Evolutionary conservation across 805 yeast species (phyloP).

Genomic region (Lachancea quebecensis): DNA sequence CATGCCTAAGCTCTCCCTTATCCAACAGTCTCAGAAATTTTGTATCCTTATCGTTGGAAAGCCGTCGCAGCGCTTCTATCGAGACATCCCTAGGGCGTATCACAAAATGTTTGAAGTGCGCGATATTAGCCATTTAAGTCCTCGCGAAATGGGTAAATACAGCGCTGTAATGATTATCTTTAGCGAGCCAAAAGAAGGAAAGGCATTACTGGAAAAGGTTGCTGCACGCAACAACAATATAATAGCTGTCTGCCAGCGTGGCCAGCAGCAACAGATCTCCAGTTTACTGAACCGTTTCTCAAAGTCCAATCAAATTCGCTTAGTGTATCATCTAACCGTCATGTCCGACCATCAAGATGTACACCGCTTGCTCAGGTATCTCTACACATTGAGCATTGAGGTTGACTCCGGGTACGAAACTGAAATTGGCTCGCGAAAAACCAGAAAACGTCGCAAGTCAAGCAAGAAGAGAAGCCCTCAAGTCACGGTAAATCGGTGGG

Average conservation of each 20-base stretch:
- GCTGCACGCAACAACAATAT: slow-evolving; percentile 18
- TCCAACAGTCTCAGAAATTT: slow-evolving; percentile 17
- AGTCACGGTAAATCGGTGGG: slow-evolving; percentile 12
- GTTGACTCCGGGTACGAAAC: slow-evolving; percentile 12
- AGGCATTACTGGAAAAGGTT: slow-evolving; percentile 20
- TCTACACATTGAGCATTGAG: slow-evolving; percentile 14
- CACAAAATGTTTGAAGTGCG: slow-evolving; percentile 21
- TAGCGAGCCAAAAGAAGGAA: slow-evolving; percentile 21
- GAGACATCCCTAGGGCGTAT: slow-evolving; percentile 20
- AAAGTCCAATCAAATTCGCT: slow-evolving; percentile 16
- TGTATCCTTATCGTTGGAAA: slow-evolving; percentile 25
- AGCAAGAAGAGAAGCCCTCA: slow-evolving; percentile 2
- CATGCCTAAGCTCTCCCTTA: slow-evolving; percentile 28
- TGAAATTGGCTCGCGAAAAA: slow-evolving; percentile 7
- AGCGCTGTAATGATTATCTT: slow-evolving; percentile 20
- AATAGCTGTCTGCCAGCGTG: slow-evolving; percentile 24
- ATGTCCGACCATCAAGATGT: slow-evolving; percentile 19
- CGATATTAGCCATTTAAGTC: slow-evolving; percentile 14
- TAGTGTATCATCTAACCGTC: slow-evolving; percentile 23
- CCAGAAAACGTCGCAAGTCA: slow-evolving; percentile 6
- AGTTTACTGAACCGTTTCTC: slow-evolving; percentile 18
- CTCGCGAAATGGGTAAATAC: slow-evolving; percentile 11
- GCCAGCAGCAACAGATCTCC: slow-evolving; percentile 24
- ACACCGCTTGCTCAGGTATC: slow-evolving; percentile 15
- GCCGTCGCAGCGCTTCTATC: slow-evolving; percentile 21